Conservation (phyloP, 345 rosid genomes). For the Lumnitzera racemosa region DNA sequence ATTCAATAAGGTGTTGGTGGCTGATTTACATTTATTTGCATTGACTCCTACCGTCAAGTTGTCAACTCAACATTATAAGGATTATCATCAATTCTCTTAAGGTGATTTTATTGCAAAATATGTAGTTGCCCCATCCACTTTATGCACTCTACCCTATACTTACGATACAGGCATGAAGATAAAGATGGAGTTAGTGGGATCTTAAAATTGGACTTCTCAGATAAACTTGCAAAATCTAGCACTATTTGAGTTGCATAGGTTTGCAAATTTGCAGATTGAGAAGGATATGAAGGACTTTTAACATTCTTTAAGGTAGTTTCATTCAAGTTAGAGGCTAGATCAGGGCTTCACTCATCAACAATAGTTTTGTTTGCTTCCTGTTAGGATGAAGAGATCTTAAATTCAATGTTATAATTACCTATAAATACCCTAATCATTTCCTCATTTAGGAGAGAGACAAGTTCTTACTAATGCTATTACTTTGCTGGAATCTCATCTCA, state of each 20-base stretch:
- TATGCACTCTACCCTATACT: no score
- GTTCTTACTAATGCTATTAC: no score
- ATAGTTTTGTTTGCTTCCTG: conserved; percentile 46
- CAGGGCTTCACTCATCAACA: conserved; percentile 36
- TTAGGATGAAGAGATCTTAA: conserved; percentile 24
- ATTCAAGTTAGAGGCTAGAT: conserved; percentile 46
- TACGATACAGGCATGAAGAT: conserved; percentile 37
- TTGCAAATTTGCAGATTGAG: conserved; percentile 52
- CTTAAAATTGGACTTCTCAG: conserved; percentile 71
- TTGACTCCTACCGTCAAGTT: no score
- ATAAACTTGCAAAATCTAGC: conserved; percentile 68
- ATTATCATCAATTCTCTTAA: no score
- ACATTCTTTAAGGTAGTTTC: conserved; percentile 32
- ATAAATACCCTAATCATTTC: background rate
- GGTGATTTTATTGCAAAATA: no score
- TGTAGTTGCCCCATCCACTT: no score
- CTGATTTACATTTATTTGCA: no score
- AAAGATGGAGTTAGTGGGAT: conserved; percentile 43
- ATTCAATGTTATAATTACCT: conserved; percentile 42
- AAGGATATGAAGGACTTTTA: conserved; percentile 24
- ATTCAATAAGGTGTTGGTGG: no score
- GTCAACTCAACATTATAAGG: no score
- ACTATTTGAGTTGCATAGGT: conserved; percentile 51
- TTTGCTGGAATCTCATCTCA: no score
- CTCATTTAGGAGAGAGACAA: no score